Evolutionary conservation across 2,329 filamentous ascomycete species (phyloP).

Genomic region (Metarhizium humberi): DNA sequence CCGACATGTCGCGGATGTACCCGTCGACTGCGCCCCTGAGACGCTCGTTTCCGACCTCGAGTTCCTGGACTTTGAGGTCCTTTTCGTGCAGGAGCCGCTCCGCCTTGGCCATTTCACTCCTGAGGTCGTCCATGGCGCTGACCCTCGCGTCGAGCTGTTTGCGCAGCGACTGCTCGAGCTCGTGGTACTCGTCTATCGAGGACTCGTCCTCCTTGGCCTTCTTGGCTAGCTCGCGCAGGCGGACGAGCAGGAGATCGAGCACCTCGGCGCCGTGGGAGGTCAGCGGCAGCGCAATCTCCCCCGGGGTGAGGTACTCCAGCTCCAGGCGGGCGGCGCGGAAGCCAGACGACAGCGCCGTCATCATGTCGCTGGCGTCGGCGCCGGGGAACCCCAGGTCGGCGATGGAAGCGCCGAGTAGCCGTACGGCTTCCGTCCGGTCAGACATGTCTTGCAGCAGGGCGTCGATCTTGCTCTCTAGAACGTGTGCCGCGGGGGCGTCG

Average conservation of each 20-base stretch:
- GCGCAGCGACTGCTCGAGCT: constrained; percentile 44
- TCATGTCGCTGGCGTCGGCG: constrained; percentile 35
- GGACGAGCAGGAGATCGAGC: constrained; percentile 42
- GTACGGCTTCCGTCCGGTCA: constrained; percentile 38
- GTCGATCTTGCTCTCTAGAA: constrained; percentile 33
- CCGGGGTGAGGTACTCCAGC: constrained; percentile 52
- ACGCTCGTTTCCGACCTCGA: constrained; percentile 39
- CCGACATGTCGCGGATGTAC: constrained; percentile 43
- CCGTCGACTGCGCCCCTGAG: constrained; percentile 42
- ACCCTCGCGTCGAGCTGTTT: constrained; percentile 47
- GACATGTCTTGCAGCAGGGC: constrained; percentile 34
- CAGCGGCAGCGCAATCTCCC: constrained; percentile 45
- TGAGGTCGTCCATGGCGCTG: constrained; percentile 38
- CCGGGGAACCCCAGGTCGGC: constrained; percentile 41
- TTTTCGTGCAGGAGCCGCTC: constrained; percentile 25
- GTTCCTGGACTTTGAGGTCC: constrained; percentile 31
- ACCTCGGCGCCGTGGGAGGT: constrained; percentile 44
- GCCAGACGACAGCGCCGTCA: constrained; percentile 35
- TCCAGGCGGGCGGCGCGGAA: constrained; percentile 51
- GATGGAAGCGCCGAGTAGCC: constrained; percentile 35
- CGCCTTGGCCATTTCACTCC: constrained; percentile 28
- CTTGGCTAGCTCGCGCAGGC: constrained; percentile 39
- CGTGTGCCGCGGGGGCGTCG: constrained; percentile 11
- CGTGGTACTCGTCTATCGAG: constrained; percentile 51
- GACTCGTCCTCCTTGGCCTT: constrained; percentile 39